Base-by-base conservation (phyloP, 2,329 filamentous ascomycete genomes). In the Fusarium sp. region DNA sequence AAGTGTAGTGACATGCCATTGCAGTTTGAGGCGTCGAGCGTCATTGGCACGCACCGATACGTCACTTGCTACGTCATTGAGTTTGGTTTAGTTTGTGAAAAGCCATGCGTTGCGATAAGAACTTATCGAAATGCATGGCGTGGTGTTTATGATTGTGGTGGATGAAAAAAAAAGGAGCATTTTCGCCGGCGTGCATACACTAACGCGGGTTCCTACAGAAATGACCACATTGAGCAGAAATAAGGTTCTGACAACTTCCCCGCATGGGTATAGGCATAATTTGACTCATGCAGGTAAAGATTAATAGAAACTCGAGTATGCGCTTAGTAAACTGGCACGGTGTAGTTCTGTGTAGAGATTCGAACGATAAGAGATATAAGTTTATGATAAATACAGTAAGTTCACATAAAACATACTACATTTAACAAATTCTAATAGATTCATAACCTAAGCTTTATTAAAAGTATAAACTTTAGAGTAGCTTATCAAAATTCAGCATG, bases 61-160 rank as follows among this genome's bases (percentile, higher is more conserved):
- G 48, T 62, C 59, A 62, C 57, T 5, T 30, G 3, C 15, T 62
- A 62, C 57, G 57, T 62, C 59, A 62, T 56, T 30, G 9, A 48
- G 0, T 9, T 4, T 0, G 8, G 10, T 32, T 3, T 13, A 1
- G 11, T 7, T 20, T n/a, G n/a, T n/a, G 3, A 6, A 7, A 8
- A 30, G 19, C 4, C 3, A 30, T 2, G 15, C 1, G 25, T 4
- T 9, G 7, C 7, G 19, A 46, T 46, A 37, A 19, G 2, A 9
- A 35, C 30, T 59, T 43, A 57, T 56, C 51, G 14, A 3, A 11
- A 2, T 58, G 20, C 33, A 33, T n/a, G 8, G 14, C 4, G n/a
- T n/a, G 1, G 39, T 41, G 9, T 17, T 9, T 7, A 30, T 1
- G 8, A 10, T 10, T 10, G 19, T 19, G 35, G 35, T 35, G 17